Base-by-base conservation (phyloP, 768 basidiomycete genomes). In the Pleurotus citrinopileatus region DNA sequence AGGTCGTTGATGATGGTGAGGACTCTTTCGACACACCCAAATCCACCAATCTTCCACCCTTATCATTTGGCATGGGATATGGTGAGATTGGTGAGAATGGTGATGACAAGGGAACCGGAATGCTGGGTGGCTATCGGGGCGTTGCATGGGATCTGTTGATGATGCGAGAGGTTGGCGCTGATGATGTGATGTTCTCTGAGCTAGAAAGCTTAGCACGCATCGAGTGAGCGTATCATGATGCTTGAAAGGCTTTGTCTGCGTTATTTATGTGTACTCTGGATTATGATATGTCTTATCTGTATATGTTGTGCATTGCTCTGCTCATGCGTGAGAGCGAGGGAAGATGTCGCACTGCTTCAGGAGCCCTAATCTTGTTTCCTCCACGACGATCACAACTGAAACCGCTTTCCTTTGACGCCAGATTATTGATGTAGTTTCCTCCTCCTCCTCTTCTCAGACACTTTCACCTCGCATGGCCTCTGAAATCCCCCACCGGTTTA, bases 1-100 rank as follows among this genome's bases (percentile, higher is more conserved):
- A 90, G 66, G 70, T 90, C 29, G 70, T 94, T 53, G 91, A 94
- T 65, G 87, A 85, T 58, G 84, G 75, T 8, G 81, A 82, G 59
- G 91, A 93, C 63, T 75, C 80, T 32, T 88, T 90, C 58, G 90
- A 91, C 62, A 80, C 78, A 3, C 74, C 84, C 2, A 82, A 86
- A 58, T 68, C 82, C 17, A 71, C 82, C 26, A 70, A 76, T 15
- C 74, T 74, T 45, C 78, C 89, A 3, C 79, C 81, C 3, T 75
- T 93, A 47, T 76, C 87, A 3, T 93, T 91, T 65, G 91, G 90
- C n/a, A 88, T 93, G 79, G 91, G 89, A 12, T 91, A 87, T 61
- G 82, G 86, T 1, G 91, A 91, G 64, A 77, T 80, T 38, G 83
- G 81, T 6, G 87, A 91, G 60, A 78, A 67, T 15, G 73, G 74